phyloP scores from a whole-genome alignment of 1,284 basidiomycete genomes.

The Rhodotorula sp. region DNA sequence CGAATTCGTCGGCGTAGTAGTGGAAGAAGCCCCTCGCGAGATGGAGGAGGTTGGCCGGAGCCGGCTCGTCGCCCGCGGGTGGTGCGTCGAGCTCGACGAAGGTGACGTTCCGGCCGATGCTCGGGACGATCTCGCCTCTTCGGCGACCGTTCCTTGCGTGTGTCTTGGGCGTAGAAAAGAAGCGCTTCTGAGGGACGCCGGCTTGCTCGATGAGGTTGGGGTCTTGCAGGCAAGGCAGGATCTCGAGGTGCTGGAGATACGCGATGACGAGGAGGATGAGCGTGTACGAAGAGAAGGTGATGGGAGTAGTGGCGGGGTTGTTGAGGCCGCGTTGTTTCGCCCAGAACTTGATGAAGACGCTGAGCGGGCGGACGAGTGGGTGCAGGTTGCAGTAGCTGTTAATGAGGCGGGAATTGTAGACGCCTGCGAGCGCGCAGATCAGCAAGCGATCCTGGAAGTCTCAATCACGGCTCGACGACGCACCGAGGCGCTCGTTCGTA shows the following conservation, averaged over 20 bases:
- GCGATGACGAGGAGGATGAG: constrained; percentile 45
- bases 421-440: constrained; percentile 17
- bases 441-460: not conserved
- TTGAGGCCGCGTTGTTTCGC: constrained; percentile 44
- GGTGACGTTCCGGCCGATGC: constrained; percentile 36
- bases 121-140: constrained; percentile 10
- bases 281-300: constrained; percentile 44
- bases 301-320: constrained; percentile 38
- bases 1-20: constrained; percentile 23
- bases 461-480: not conserved
- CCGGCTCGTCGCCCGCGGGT: constrained; percentile 6
- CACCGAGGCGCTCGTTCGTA: constrained; percentile 37
- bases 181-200: constrained; percentile 26
- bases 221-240: constrained; percentile 50
- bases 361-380: constrained; percentile 40
- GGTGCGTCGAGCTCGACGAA: constrained; percentile 31
- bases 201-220: constrained; percentile 38
- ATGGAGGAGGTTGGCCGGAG: constrained; percentile 13
- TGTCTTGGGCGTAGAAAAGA: constrained; percentile 40
- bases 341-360: constrained; percentile 45
- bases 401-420: constrained; percentile 41
- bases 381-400: constrained; percentile 41
- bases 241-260: constrained; percentile 45
- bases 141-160: constrained; percentile 8
- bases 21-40: constrained; percentile 37